These are phyloP conservation scores for Penicillium sp. DNA, from an alignment of 2,329 filamentous ascomycete genomes.

Conservation along the genomic window DNA sequence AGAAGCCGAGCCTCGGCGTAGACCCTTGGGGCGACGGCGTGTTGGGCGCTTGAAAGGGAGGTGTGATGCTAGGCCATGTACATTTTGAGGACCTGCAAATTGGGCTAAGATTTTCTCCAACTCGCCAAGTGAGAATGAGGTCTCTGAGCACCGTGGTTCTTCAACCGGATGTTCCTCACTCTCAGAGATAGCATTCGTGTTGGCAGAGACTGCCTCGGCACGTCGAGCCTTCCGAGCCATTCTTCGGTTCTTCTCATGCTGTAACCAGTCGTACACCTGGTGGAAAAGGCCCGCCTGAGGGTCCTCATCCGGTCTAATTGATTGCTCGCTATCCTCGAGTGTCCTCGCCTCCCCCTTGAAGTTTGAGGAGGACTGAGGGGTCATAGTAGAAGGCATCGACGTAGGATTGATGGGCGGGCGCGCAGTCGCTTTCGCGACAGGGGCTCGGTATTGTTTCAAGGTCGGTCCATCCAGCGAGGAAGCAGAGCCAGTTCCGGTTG, in stretches of 20 bases:
- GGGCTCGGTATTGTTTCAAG: constrained; percentile 30
- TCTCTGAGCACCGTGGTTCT: constrained; percentile 58
- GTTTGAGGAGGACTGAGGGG: constrained; percentile 26
- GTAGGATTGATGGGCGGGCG: constrained; percentile 23
- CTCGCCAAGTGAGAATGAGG: constrained; percentile 72
- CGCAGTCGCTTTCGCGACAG: constrained; percentile 29
- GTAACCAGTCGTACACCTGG: constrained; percentile 81
- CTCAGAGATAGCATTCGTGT: constrained; percentile 34
- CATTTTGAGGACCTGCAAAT: constrained; percentile 38
- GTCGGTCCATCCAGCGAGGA: constrained; percentile 22
- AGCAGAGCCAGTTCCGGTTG: constrained; percentile 17
- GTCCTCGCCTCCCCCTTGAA: constrained; percentile 23
- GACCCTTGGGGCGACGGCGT: constrained; percentile 38
- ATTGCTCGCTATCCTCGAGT: constrained; percentile 28
- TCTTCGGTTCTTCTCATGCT: constrained; percentile 72
- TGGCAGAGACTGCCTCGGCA: constrained; percentile 43
- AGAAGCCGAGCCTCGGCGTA: constrained; percentile 61
- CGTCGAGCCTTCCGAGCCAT: constrained; percentile 55
- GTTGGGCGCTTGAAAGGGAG: constrained; percentile 23
- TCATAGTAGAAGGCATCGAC: constrained; percentile 27
- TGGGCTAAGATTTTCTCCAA: constrained; percentile 69
- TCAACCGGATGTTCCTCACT: constrained; percentile 27
- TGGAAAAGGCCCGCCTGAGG: constrained; percentile 55
- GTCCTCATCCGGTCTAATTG: constrained; percentile 31
- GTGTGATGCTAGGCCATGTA: constrained; percentile 17